Conservation (phyloP, 805 yeast species). For the Nakazawaea laoshanensis region DNA sequence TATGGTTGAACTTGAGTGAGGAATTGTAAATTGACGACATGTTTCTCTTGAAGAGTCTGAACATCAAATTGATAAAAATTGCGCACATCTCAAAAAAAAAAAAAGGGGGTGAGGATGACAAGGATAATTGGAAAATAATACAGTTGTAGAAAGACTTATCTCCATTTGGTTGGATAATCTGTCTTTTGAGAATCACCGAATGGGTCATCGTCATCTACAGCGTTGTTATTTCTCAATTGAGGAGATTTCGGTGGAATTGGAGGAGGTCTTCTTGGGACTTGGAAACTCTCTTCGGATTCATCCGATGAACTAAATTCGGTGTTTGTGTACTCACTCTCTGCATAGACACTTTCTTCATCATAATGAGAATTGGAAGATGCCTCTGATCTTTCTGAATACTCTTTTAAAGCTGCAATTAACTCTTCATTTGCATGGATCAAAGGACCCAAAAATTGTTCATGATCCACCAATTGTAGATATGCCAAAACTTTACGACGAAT, state of each 20-base stretch:
- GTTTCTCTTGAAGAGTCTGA: slow-evolving; percentile 7
- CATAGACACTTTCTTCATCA: slow-evolving; percentile 32
- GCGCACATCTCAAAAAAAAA: no score
- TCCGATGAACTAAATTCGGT: slow-evolving; percentile 2
- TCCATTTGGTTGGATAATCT: slow-evolving; percentile 6
- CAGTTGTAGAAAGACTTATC: background rate
- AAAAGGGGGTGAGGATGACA: no score
- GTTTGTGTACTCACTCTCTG: slow-evolving; percentile 18
- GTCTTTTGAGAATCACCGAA: slow-evolving; percentile 40
- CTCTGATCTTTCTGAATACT: slow-evolving; percentile 51
- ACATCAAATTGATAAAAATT: no score
- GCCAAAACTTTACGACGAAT: slow-evolving; percentile 72
- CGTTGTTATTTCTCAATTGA: slow-evolving; percentile 8
- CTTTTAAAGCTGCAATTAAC: slow-evolving; percentile 62
- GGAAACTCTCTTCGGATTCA: background rate
- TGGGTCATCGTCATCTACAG: slow-evolving; percentile 30
- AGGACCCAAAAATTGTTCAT: slow-evolving; percentile 83
- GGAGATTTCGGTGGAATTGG: slow-evolving; percentile 9
- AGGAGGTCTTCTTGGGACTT: slow-evolving; percentile 2
- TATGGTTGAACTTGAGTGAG: slow-evolving; percentile 49
- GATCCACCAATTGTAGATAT: slow-evolving; percentile 76
- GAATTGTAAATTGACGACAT: slow-evolving; percentile 16
- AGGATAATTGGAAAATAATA: background rate
- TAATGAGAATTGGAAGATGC: slow-evolving; percentile 29
- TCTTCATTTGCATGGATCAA: slow-evolving; percentile 87